phyloP scores from a whole-genome alignment of 2,329 filamentous ascomycete species.

The Pyrenochaeta sp. region DNA sequence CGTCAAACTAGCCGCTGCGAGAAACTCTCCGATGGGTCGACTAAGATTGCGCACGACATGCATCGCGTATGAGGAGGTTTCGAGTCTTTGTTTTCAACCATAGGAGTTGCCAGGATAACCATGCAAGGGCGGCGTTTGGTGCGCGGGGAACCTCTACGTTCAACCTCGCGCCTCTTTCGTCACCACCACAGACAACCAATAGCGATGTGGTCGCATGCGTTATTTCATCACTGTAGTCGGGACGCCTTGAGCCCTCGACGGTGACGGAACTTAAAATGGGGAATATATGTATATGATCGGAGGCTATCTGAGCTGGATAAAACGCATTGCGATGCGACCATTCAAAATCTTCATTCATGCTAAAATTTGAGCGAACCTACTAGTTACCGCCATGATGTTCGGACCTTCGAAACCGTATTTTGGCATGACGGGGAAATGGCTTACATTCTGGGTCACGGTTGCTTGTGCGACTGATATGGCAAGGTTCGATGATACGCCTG shows the following conservation, averaged over 20 bases:
- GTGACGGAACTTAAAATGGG: background rate
- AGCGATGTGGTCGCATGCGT: background rate
- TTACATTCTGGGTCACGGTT: conserved; percentile 65
- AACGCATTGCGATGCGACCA: background rate
- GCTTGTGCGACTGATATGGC: conserved; percentile 35
- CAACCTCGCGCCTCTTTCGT: background rate
- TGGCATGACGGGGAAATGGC: conserved; percentile 63
- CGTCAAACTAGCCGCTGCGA: background rate
- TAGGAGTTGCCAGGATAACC: background rate
- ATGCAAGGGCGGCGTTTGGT: background rate
- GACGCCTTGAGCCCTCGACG: background rate
- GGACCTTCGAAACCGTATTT: conserved; percentile 57
- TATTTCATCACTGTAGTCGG: background rate
- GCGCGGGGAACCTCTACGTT: background rate
- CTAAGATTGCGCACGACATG: background rate
- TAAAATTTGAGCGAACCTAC: background rate
- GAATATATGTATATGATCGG: background rate
- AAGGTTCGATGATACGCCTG: background rate
- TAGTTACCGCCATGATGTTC: conserved; percentile 17
- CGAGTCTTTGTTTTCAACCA: background rate
- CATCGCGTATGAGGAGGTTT: background rate
- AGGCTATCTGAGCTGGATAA: background rate
- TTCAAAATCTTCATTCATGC: background rate
- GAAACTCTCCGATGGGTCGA: background rate
- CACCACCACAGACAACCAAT: background rate